Conservation (phyloP, 345 rosid genomes). For the Theobroma cacao region DNA sequence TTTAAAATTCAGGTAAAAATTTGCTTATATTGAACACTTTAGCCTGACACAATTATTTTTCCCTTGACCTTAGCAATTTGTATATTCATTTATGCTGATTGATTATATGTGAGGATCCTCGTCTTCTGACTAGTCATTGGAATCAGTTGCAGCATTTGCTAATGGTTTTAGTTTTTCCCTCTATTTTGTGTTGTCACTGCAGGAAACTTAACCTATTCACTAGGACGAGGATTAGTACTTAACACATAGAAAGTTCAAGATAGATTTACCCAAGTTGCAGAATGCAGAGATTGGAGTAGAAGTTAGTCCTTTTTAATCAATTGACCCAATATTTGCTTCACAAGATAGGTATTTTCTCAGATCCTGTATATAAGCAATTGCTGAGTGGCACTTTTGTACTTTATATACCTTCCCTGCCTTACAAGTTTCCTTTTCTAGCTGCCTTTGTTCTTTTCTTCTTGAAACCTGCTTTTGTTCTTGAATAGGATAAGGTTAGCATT, state of each 20-base stretch:
- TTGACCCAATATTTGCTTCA: conserved; percentile 20
- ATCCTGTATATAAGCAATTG: conserved; percentile 15
- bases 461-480: conserved; percentile 23
- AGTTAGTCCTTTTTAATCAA: conserved; percentile 18
- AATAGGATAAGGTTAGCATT: conserved; percentile 10
- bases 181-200: conserved; percentile 5
- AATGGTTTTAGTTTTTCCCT: neutral
- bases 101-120: neutral
- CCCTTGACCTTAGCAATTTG: neutral
- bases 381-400: conserved; percentile 19
- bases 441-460: conserved; percentile 29
- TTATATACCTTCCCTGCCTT: conserved; percentile 36
- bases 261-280: conserved; percentile 11
- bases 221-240: conserved; percentile 15
- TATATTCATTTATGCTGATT: neutral
- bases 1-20: neutral
- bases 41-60: neutral
- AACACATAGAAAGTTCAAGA: neutral
- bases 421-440: conserved; percentile 39
- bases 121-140: neutral
- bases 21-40: neutral
- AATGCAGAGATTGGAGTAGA: conserved; percentile 23
- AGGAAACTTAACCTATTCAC: conserved; percentile 14
- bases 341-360: conserved; percentile 31
- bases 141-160: neutral